Conservation (phyloP, 768 basidiomycete genomes). For the Boletus tomentosulus region DNA sequence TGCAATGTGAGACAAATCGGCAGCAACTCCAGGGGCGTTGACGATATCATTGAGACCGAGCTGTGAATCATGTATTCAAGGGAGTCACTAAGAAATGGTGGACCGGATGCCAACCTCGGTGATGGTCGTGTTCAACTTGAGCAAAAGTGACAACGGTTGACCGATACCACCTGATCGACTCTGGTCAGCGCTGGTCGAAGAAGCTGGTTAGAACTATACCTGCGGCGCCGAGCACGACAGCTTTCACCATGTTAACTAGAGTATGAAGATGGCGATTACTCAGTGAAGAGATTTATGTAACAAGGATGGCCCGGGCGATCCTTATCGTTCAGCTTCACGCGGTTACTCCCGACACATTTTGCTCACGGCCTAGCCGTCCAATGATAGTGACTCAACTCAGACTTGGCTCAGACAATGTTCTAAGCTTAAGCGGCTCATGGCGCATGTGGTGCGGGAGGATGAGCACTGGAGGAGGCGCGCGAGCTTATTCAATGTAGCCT, state of each 20-base stretch:
- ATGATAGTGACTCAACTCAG: slow-evolving; percentile 38
- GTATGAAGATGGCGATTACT: neutral
- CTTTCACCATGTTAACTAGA: slow-evolving; percentile 47
- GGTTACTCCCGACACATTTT: slow-evolving; percentile 8
- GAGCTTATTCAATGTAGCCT: too few species aligned
- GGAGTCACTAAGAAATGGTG: neutral
- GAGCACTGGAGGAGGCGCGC: too few species aligned
- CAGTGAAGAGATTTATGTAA: neutral
- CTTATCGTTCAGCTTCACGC: slow-evolving; percentile 12
- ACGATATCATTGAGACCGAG: slow-evolving; percentile 94
- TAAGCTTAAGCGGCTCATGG: too few species aligned
- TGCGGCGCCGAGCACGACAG: slow-evolving; percentile 94
- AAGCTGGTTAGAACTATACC: slow-evolving; percentile 41
- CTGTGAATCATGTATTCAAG: slow-evolving; percentile 33
- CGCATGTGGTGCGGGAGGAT: too few species aligned
- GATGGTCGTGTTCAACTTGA: slow-evolving; percentile 81
- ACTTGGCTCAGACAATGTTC: too few species aligned
- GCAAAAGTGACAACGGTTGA: slow-evolving; percentile 88
- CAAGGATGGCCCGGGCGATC: neutral
- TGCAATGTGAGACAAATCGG: slow-evolving; percentile 90
- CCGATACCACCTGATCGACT: slow-evolving; percentile 79
- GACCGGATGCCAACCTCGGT: slow-evolving; percentile 51
- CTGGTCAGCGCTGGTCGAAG: slow-evolving; percentile 1
- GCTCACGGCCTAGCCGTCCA: slow-evolving; percentile 9
- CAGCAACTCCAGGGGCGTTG: slow-evolving; percentile 95